phyloP scores from a whole-genome alignment of 2,329 filamentous ascomycete species.

The Alternaria triticimaculans region DNA sequence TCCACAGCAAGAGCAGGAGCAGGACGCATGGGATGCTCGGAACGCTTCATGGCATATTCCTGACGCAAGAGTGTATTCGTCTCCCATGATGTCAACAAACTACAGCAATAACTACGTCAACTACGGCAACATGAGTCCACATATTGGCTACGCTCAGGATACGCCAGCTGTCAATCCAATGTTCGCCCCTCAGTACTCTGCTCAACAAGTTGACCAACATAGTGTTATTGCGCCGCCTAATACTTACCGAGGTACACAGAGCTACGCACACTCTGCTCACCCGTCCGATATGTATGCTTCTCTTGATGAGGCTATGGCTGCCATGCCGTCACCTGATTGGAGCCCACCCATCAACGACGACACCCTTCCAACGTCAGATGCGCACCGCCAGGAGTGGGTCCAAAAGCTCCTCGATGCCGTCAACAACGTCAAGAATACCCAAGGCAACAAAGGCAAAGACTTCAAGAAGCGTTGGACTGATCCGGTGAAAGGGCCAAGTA shows the following conservation, averaged over 20 bases:
- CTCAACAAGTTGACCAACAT: neutral
- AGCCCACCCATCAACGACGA: neutral
- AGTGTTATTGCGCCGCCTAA: neutral
- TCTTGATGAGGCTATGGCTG: neutral
- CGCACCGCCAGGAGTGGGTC: neutral
- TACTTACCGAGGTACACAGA: neutral
- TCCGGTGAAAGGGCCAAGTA: neutral
- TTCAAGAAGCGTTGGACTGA: constrained; percentile 1
- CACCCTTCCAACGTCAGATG: constrained; percentile 1
- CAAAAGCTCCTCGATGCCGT: constrained; percentile 5
- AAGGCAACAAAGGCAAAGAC: neutral
- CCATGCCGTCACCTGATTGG: neutral
- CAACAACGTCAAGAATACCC: neutral
- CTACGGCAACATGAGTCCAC: neutral
- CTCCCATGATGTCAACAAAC: neutral
- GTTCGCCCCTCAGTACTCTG: neutral
- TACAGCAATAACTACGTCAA: neutral
- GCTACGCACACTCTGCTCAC: neutral
- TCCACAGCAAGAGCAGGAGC: neutral
- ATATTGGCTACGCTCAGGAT: neutral
- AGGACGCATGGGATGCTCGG: neutral
- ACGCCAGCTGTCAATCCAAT: neutral
- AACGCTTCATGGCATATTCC: neutral
- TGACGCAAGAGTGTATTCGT: neutral
- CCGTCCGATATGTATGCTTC: neutral